phyloP scores from a whole-genome alignment of 202 grass and related monocot genomes.

The Setaria viridis region DNA sequence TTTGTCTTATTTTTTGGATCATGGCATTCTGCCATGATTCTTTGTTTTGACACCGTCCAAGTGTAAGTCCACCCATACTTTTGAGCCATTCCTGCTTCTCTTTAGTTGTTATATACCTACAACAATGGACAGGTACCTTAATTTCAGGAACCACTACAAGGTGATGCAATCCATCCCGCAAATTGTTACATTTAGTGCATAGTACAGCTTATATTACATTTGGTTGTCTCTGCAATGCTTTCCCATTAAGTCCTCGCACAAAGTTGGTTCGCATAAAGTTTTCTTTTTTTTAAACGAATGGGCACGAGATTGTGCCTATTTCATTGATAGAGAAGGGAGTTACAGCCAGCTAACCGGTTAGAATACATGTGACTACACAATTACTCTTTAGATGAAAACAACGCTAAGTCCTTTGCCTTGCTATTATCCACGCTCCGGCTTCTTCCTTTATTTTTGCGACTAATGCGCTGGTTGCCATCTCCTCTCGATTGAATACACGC shows the following conservation, averaged over 20 bases:
- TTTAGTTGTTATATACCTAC: conserved; percentile 37
- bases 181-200: background rate
- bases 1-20: conserved; percentile 52
- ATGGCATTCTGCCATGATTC: conserved; percentile 38
- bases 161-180: conserved; percentile 27
- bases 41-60: conserved; percentile 28
- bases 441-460: no score
- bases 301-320: no score
- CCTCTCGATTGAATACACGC: no score
- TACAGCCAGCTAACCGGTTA: no score
- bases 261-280: background rate
- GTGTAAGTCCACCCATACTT: conserved; percentile 37
- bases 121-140: conserved; percentile 32
- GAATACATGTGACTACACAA: no score
- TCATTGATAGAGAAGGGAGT: no score
- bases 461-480: no score
- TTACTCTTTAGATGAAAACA: no score
- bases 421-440: no score
- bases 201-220: conserved; percentile 1
- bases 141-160: conserved; percentile 50
- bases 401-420: no score
- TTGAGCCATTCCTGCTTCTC: conserved; percentile 34
- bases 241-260: background rate
- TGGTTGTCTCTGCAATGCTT: conserved; percentile 25
- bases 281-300: background rate